Evolutionary conservation across 805 yeast genomes (phyloP), one percentile per base, ranked within the genome.

Genomic region (Candida peoriensis): DNA sequence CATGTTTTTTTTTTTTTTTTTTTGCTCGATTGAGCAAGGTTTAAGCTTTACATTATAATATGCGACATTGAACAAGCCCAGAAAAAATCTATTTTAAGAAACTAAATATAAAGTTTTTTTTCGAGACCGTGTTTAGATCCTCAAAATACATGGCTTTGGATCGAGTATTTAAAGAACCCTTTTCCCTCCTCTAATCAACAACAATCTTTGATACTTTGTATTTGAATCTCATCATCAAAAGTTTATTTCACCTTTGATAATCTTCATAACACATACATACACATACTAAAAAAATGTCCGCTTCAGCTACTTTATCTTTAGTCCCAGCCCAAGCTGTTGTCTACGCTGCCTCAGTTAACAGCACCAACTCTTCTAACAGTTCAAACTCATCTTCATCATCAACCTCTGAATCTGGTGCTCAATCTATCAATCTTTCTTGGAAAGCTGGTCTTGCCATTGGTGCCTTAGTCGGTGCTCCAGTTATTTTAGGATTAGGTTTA

Each of bases 401-500:
- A 24, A 28, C 43, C 20, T 17, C 47, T 32, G 50, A 47, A 25
- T 59, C 54, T 24, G 61, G 60, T 37, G 52, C 61, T 30, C 57
- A 52, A 35, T 39, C 51, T 34, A 54, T 61, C 33, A 59, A 61
- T 42, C 50, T 59, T 51, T 53, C 62, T 33, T 57, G 72, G 72
- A 58, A 64, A 43, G 53, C 58, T 41, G 67, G 65, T 52, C 51
- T 55, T 21, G 61, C 60, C 24, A 43, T 63, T 41, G 64, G 63
- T 49, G 64, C 62, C 32, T 51, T 60, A 33, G 49, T 63, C 42
- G 61, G 57, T 28, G 60, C 64, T 33, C 63, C 68, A 35, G 55
- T 60, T 44, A 50, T 62, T 30, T 46, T 61, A 34, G 42, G 36
- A 33, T 30, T 58, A 27, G 57, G 58, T 32, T 35, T 55, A 39